phyloP scores from a whole-genome alignment of 495 filamentous ascomycete genomes.

The Parathielavia hyrcaniae region DNA sequence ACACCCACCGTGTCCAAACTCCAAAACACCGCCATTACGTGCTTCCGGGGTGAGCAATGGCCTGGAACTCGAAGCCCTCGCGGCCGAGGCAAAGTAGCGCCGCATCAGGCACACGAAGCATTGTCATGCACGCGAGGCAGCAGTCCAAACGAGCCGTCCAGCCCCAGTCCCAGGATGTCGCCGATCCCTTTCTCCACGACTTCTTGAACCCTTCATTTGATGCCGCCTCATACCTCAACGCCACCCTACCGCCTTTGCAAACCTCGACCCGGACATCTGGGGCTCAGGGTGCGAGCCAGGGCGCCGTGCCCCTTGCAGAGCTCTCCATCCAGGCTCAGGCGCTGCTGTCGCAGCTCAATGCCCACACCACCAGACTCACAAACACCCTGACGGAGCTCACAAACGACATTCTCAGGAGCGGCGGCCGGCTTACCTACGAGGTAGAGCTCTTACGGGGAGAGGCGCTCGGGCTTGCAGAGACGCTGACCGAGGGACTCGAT shows the following conservation, averaged over 20 bases:
- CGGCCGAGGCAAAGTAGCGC: conserved; percentile 32
- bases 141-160: conserved; percentile 29
- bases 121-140: conserved; percentile 25
- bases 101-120: conserved; percentile 20
- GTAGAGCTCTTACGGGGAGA: conserved; percentile 90
- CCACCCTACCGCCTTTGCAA: conserved; percentile 60
- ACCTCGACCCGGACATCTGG: conserved; percentile 20
- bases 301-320: conserved; percentile 62
- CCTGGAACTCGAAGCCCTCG: conserved; percentile 27
- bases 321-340: conserved; percentile 77
- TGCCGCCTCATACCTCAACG: conserved; percentile 74
- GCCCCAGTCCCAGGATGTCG: conserved; percentile 50
- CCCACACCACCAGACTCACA: conserved; percentile 80
- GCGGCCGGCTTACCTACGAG: conserved; percentile 83
- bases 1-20: neutral
- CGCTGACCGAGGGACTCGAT: conserved; percentile 62
- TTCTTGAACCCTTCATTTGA: conserved; percentile 74
- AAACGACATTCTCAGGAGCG: conserved; percentile 86
- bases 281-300: conserved; percentile 23
- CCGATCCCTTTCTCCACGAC: conserved; percentile 55
- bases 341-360: conserved; percentile 75
- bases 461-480: conserved; percentile 66
- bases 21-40: neutral
- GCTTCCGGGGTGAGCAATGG: conserved; percentile 17
- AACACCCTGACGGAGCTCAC: conserved; percentile 78